Percentiles rank a stretch among this genome's conserved stretches.
Conservation (phyloP, 2,329 filamentous ascomycete species). For the Trichothecium sympodiale region DNA sequence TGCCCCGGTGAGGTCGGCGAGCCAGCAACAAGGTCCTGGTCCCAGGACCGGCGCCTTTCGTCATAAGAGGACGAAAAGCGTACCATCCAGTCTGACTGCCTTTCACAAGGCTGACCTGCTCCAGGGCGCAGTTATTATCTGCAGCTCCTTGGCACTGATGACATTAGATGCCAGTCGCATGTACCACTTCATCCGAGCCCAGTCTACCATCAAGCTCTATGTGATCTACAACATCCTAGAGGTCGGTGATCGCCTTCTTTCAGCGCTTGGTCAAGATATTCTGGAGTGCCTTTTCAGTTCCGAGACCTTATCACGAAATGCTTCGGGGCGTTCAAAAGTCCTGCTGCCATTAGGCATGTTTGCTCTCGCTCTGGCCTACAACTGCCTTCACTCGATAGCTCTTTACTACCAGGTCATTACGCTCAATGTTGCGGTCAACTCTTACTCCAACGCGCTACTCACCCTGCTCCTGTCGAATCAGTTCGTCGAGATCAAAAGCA, state of each 20-base stretch:
- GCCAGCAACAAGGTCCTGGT: slow-evolving; percentile 12
- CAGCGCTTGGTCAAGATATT: slow-evolving; percentile 88
- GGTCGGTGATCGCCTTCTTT: slow-evolving; percentile 79
- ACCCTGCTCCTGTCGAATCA: slow-evolving; percentile 93
- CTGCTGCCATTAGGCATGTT: slow-evolving; percentile 88
- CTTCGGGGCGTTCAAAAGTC: slow-evolving; percentile 83
- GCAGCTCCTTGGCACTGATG: slow-evolving; percentile 77
- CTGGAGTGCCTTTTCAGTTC: slow-evolving; percentile 90
- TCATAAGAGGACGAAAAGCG: slow-evolving; percentile 71
- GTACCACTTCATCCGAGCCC: slow-evolving; percentile 95
- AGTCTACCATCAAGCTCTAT: slow-evolving; percentile 95
- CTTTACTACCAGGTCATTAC: slow-evolving; percentile 98
- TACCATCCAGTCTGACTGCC: slow-evolving; percentile 71
- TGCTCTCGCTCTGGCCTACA: slow-evolving; percentile 73
- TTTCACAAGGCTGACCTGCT: slow-evolving; percentile 93
- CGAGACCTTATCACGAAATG: slow-evolving; percentile 80
- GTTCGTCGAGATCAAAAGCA: slow-evolving; percentile 97
- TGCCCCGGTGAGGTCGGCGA: slow-evolving; percentile 7
- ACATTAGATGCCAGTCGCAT: slow-evolving; percentile 89
- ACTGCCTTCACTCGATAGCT: slow-evolving; percentile 73
- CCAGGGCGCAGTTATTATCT: slow-evolving; percentile 79
- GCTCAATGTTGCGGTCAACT: slow-evolving; percentile 95
- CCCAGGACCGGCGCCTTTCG: slow-evolving; percentile 26
- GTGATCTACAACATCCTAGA: slow-evolving; percentile 98
- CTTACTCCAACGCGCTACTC: slow-evolving; percentile 89